Evolutionary conservation across 2,329 filamentous ascomycete species (phyloP), one percentile per base, ranked within the genome.

Genomic region (Exophiala calicioides): DNA sequence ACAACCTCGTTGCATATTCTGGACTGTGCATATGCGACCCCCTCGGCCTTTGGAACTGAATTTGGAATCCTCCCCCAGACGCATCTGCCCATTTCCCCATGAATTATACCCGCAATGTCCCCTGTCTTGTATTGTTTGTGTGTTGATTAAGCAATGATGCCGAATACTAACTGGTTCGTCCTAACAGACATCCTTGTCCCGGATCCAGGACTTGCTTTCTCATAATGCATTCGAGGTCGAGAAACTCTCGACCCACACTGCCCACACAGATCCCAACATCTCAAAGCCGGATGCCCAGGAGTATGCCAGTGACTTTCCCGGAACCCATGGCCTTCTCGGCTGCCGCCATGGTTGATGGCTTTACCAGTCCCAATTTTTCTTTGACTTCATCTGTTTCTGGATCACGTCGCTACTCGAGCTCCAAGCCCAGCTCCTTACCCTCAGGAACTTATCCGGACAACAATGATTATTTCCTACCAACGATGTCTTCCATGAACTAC

Each of bases 211-310:
- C 19, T n/a, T 23, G 23, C 18, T 24, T 41, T 21, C 29, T 18
- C 30, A 32, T 16, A 39, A 52, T 51, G 44, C 26, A 36, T 5
- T 35, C 49, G 30, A 44, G 26, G 31, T 16, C 39, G 16, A 43
- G 37, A 35, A 27, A 42, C 13, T 26, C 39, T 19, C 24, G 8
- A 6, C 12, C 34, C 12, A 21, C 16, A 38, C 19, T 47, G 48
- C 23, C 36, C 29, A 43, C 38, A 24, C 29, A 34, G 15, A 39
- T 24, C 26, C 52, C 35, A 45, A 36, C 46, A 48, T 32, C 40
- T 27, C 49, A 34, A 47, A 47, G 29, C 39, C 46, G 43, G 35
- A 42, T 46, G 19, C 52, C 54, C 29, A 55, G 54, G 48, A 55
- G 34, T 16, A 41, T 50, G 31, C 38, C 48, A 19, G 38, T 52